These are phyloP conservation scores for Isochrysis galbana DNA, from an alignment of 78 protist species.

Conservation along the genomic window DNA sequence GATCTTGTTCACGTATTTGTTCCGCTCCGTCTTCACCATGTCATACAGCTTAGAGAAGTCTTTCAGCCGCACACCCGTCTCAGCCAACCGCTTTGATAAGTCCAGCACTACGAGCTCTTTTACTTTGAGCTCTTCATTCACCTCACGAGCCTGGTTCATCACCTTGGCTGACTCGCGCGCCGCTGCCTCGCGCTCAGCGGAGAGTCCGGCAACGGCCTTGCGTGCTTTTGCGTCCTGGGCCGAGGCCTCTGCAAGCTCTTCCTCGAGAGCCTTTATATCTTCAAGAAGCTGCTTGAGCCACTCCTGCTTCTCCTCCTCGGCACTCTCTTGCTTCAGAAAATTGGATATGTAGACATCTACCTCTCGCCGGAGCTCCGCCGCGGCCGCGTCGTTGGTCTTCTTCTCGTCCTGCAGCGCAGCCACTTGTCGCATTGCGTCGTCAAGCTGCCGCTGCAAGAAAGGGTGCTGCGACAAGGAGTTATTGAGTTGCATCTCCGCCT, in stretches of 20 bases:
- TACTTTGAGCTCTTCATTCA: conserved; percentile 48
- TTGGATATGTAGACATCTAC: conserved; percentile 60
- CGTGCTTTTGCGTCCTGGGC: not conserved
- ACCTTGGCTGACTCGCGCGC: conserved; percentile 16
- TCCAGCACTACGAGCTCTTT: conserved; percentile 42
- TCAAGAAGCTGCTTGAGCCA: not conserved
- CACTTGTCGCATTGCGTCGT: conserved; percentile 21
- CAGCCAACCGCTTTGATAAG: conserved; percentile 32
- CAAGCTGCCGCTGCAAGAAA: not conserved
- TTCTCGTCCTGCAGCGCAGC: not conserved
- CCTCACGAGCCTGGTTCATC: not conserved
- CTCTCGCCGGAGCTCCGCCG: conserved; percentile 56
- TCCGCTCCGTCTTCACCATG: conserved; percentile 56
- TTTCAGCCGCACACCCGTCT: conserved; percentile 8
- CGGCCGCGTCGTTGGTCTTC: not conserved
- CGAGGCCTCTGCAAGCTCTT: not conserved
- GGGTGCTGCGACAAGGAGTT: not conserved
- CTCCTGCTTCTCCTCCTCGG: conserved; percentile 10
- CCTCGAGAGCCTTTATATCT: conserved; percentile 42
- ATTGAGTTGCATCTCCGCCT: not conserved
- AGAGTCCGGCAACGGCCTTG: not conserved
- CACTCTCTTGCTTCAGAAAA: conserved; percentile 50
- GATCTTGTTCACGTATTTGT: conserved; percentile 55
- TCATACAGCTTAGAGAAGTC: conserved; percentile 36
- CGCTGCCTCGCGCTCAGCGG: conserved; percentile 8